Base-by-base conservation (phyloP, 2,329 filamentous ascomycete genomes). In the Dactylellina drechsleri region DNA sequence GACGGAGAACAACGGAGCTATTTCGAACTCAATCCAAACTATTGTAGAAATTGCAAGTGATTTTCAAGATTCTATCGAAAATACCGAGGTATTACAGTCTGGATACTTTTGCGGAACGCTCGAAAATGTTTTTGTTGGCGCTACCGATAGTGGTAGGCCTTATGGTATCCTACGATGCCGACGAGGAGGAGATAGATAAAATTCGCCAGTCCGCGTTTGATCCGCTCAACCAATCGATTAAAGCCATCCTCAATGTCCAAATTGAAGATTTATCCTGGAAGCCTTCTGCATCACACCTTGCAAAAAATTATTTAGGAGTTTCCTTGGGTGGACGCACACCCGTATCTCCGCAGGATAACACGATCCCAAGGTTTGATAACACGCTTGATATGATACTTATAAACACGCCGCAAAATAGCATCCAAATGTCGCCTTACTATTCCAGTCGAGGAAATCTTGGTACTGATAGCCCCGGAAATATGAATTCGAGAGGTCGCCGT, bases 331-430 rank as follows among this genome's bases (percentile, higher is more conserved):
- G 57, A 1, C 41, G 57, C 4, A 52, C 64, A 5, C 45, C 50
- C 16, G 49, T 40, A 13, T 62, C 59, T 16, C 59, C 59, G 13
- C n/a, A 52, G n/a, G 58, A 71, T 36, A 62, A 58, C 40, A 64
- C 66, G 4, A 36, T 36, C 10, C 6, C 10, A 7, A 36, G 10
- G 31, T 36, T 36, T 5, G 58, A 71, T 36, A 62, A 62, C 40
- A 64, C 66, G 4, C 43, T 71, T 16, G 66, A 71, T 59, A 71
- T 50, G 6, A 64, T 52, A 12, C 41, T 59, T 16, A 47, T 71
- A 13, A 71, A 70, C 31, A 54, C 23, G 10, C 15, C 45, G 50
- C 36, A 16, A 70, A 57, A 13, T 36, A 61, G n/a, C 36, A n/a
- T 28, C 50, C 50, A 41, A 36, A 62, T 50, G 40, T 28, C 52